Evolutionary conservation across 352 stramenopile species (phyloP), one percentile per base, ranked within the genome.

Genomic region (Phytophthora constricta): DNA sequence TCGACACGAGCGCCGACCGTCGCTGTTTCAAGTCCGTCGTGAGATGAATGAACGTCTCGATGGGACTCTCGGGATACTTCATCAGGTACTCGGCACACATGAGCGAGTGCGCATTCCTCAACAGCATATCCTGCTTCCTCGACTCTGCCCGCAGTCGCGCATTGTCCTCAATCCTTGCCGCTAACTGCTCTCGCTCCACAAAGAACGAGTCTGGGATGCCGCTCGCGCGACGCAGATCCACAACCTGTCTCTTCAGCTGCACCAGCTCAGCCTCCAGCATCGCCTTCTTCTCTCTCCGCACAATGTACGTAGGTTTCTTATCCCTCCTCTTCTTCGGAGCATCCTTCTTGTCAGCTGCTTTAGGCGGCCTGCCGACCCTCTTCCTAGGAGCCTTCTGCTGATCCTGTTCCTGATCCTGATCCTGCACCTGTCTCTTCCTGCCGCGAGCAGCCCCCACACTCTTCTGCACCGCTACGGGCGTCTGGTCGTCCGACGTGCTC

Each of bases 271-370:
- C 65, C 47, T 74, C 43, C 31, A 86, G 63, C 66, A 80, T 51
- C 10, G 76, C 74, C 58, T 83, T 83, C 65, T 82, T 80, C 65
- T 86, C 77, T 71, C 53, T 63, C 17, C 71, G 71, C 26, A 79
- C 67, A 45, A 79, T 74, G 43, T 79, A 79, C 50, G 71, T 79
- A 3, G 71, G 71, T 23, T 79, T 79, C 58, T 79, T 79, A 47
- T 74, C 69, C 2, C 67, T 39, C 23, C 50, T 43, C 45, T 70
- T 79, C 13, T 58, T 75, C 0, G 43, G 20, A 20, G 26, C 56
- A 4, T 69, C 41, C 26, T 66, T 46, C 16, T 52, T 52, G 4
- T 31, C 31, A 14, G 33, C 14, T 4, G 39, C 39, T 55, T 55
- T 69, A 11, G 54, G 34, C 5, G 54, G 61, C 33, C 59, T 55